Base-by-base conservation (phyloP, 805 yeast genomes). In the Blastobotrys americana region DNA sequence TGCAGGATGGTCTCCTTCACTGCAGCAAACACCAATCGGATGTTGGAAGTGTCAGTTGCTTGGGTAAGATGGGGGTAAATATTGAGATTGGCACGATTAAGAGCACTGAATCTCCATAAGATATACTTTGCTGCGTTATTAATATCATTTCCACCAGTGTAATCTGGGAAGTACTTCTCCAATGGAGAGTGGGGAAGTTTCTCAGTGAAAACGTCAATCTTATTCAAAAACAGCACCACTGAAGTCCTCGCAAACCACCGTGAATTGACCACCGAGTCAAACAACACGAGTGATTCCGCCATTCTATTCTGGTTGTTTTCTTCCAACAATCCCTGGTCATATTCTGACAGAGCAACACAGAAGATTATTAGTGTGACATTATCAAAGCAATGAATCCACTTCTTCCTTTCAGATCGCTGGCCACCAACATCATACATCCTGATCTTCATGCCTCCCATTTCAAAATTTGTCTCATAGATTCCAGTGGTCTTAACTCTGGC, bases 331-430 rank as follows among this genome's bases (percentile, higher is more conserved):
- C 77, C 81, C 65, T 88, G 96, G 61, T 89, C 96, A 59, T 89
- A 89, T 60, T 89, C 97, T 2, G 90, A 80, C 43, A 89, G 65
- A 0, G 97, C 88, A 18, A 88, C 96, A 63, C 96, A 88, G 60
- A 88, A 89, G 48, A 89, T 85, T 41, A 89, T 82, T 39, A 84
- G 71, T 0, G 96, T 84, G 27, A 89, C 96, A 55, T 88, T 87
- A 63, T 88, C 96, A 57, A 93, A 93, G 59, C 96, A 86, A 65
- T 93, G 94, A 50, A 93, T 88, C 98, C 98, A 93, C 64, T 93
- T 90, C 58, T 84, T 85, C 43, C 98, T 79, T 68, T 93, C 98
- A 2, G 94, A 80, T 56, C 98, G 72, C 65, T 93, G 98, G 1
- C 97, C 97, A 51, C 97, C 97, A 39, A 89, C 96, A 63, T 89